Evolutionary conservation across 257 asterid genomes (phyloP).

Genomic region (Penstemon eatonii): DNA sequence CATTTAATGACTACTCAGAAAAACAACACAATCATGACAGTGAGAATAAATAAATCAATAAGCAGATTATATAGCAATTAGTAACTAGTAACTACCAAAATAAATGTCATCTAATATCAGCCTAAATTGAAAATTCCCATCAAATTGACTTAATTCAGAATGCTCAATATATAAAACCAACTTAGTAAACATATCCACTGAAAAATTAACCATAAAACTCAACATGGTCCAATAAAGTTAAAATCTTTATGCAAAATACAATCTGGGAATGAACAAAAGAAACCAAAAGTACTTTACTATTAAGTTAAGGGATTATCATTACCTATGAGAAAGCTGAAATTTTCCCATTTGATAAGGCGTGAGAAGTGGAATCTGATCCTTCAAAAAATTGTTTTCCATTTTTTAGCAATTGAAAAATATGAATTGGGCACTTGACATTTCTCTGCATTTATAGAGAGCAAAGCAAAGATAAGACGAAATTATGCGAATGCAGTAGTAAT

Average conservation of each 20-base stretch:
- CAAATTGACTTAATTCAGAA: neutral
- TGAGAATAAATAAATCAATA: neutral
- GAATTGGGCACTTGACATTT: no score
- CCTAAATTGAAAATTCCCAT: neutral
- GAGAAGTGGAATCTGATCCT: constrained; percentile 44
- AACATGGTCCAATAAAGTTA: neutral
- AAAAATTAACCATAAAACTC: neutral
- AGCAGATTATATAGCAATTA: neutral
- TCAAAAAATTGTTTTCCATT: constrained; percentile 34
- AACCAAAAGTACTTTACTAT: neutral
- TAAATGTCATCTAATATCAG: neutral
- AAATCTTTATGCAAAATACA: neutral
- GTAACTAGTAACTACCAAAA: neutral
- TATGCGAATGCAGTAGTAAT: no score
- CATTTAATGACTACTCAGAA: neutral
- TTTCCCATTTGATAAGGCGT: constrained; percentile 52
- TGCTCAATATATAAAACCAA: neutral
- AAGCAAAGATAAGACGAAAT: no score
- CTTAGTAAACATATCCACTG: neutral
- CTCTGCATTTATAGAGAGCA: no score
- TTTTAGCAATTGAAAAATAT: constrained; percentile 5
- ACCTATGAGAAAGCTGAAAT: constrained; percentile 56
- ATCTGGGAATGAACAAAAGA: neutral
- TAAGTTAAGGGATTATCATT: neutral
- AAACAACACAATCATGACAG: no score